Conservation (phyloP, 352 stramenopile species). For the Globisporangium cylindrosporum region DNA sequence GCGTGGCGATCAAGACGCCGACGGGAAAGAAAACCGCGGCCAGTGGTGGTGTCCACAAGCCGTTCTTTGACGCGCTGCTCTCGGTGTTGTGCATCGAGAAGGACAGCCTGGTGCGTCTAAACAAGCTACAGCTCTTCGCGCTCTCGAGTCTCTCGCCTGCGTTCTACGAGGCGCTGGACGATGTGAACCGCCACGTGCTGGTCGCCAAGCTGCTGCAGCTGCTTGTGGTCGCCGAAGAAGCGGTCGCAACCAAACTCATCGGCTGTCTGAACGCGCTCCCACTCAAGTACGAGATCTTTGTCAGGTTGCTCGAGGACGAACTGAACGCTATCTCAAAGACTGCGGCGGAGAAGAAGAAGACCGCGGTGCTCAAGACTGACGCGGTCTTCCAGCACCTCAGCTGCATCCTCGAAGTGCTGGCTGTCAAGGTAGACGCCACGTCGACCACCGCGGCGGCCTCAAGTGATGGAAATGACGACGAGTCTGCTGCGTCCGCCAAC, state of each 20-base stretch:
- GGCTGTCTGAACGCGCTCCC: constrained; percentile 48
- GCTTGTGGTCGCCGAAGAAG: constrained; percentile 60
- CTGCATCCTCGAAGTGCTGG: constrained; percentile 76
- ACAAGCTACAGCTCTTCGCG: constrained; percentile 42
- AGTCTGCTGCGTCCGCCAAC: constrained; percentile 26
- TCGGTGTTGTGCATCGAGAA: constrained; percentile 42
- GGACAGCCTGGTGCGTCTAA: constrained; percentile 25
- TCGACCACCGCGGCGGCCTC: constrained; percentile 6
- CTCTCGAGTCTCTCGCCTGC: constrained; percentile 34
- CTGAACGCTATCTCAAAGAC: constrained; percentile 10
- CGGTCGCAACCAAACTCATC: constrained; percentile 56
- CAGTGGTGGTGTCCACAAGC: constrained; percentile 31
- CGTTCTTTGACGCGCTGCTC: constrained; percentile 54
- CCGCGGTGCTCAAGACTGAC: constrained; percentile 5
- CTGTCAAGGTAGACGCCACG: constrained; percentile 57
- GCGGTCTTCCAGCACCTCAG: constrained; percentile 49
- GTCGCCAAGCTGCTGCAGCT: constrained; percentile 49
- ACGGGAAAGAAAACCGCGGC: constrained; percentile 23
- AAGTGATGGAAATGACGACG: constrained; percentile 19
- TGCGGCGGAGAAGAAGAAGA: constrained; percentile 22
- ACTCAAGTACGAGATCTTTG: constrained; percentile 52
- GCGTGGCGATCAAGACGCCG: constrained; percentile 25
- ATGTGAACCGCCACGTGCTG: constrained; percentile 43
- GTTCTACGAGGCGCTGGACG: constrained; percentile 52
- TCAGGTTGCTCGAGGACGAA: constrained; percentile 48